Base-by-base conservation (phyloP, 2,329 filamentous ascomycete genomes). In the Trichophyton simii region DNA sequence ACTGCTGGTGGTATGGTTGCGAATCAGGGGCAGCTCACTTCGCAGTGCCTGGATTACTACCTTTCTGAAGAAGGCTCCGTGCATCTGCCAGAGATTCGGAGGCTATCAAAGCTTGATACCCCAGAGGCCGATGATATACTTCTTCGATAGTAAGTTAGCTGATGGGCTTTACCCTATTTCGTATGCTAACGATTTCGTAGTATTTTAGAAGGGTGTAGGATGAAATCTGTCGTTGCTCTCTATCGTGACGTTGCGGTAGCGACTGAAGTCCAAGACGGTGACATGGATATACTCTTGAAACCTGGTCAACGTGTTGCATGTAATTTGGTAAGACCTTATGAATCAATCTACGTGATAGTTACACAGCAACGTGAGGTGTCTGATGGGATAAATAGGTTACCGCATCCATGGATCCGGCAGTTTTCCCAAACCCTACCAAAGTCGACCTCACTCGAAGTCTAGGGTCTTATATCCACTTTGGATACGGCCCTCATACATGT, bases 1-100 rank as follows among this genome's bases (percentile, higher is more conserved):
- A 83, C 82, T 0, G 80, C 80, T 0, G 80, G 79, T 28, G 79
- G 79, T 42, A 79, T 81, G 72, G 79, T 82, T 2, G 74, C 78
- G 2, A 83, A 82, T 61, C 82, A 84, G 66, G 80, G 79, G 6
- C 80, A 83, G 62, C 76, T 83, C 22, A 83, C 84, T 66, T 78
- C 75, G 0, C 82, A 84, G 64, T 80, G 77, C 28, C 68, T 85
- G 57, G 82, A 84, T 66, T 82, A 79, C 68, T 83, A 82, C 69
- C 74, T 84, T 54, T 75, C 75, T 3, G 71, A 75, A n/a, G 75
- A 77, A 20, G 80, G 80, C 38, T 70, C 73, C 2, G 65, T 73
- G 41, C 75, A 82, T 68, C 75, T 80, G 66, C 69, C 75, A 1
- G 73, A 76, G 8, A 79, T 83, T 46, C 75, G 79, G 42, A 67